These are phyloP conservation scores for Apophysomyces variabilis DNA, from an alignment of 371 early-diverging fungal species.

Conservation along the genomic window DNA sequence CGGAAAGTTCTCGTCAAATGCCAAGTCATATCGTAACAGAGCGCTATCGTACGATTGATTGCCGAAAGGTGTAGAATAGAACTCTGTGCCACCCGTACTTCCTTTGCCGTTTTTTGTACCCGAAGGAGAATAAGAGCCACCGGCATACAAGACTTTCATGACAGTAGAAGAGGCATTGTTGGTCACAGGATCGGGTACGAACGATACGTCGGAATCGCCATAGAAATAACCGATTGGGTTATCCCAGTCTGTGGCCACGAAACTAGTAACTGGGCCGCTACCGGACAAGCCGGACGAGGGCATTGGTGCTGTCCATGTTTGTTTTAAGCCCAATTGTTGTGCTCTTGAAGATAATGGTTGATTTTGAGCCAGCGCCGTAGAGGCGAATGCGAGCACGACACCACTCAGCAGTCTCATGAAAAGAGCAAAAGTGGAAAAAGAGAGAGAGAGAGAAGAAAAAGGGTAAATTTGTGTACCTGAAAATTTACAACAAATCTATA, in stretches of 20 bases:
- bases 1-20: slow-evolving; percentile 56
- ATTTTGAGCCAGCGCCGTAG: slow-evolving; percentile 6
- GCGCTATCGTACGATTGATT: slow-evolving; percentile 40
- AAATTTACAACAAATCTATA: background rate
- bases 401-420: slow-evolving; percentile 11
- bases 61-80: slow-evolving; percentile 51
- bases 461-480: background rate
- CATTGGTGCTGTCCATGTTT: slow-evolving; percentile 42
- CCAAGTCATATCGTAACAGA: slow-evolving; percentile 57
- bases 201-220: slow-evolving; percentile 38
- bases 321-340: slow-evolving; percentile 29
- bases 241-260: slow-evolving; percentile 34
- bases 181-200: slow-evolving; percentile 51
- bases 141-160: slow-evolving; percentile 42
- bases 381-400: slow-evolving; percentile 4
- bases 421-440: slow-evolving; percentile 15
- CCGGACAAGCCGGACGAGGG: slow-evolving; percentile 15
- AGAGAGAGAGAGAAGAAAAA: slow-evolving; percentile 14
- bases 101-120: slow-evolving; percentile 22
- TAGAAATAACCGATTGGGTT: slow-evolving; percentile 22
- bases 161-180: slow-evolving; percentile 27
- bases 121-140: slow-evolving; percentile 50
- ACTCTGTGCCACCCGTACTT: slow-evolving; percentile 47
- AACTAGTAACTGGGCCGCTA: slow-evolving; percentile 8
- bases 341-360: slow-evolving; percentile 25